These are phyloP conservation scores for Coemansia sp. DNA, from an alignment of 192 early-diverging fungal species.

Conservation along the genomic window DNA sequence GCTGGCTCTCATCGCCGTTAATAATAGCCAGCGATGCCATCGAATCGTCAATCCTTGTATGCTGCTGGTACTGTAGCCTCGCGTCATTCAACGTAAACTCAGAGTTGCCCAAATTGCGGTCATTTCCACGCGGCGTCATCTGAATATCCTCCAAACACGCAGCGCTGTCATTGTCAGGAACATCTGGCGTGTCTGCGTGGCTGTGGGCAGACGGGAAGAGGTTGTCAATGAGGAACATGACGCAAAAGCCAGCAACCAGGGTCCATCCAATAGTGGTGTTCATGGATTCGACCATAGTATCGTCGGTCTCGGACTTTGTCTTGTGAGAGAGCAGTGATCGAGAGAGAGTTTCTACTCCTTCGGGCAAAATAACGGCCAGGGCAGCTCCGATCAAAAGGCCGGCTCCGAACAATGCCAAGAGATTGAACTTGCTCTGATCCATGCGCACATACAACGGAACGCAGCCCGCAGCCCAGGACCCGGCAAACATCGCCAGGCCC, in stretches of 20 bases:
- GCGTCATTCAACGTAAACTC: constrained; percentile 30
- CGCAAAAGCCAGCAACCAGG: constrained; percentile 79
- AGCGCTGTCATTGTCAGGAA: constrained; percentile 38
- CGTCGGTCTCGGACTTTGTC: constrained; percentile 1
- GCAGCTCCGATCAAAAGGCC: constrained; percentile 93
- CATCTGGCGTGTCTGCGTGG: constrained; percentile 4
- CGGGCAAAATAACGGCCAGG: constrained; percentile 92
- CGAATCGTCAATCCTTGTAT: constrained; percentile 9
- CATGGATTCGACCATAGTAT: constrained; percentile 30
- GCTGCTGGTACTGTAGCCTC: constrained; percentile 2
- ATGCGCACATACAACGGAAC: constrained; percentile 83
- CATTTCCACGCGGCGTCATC: constrained; percentile 17
- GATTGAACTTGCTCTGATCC: constrained; percentile 70
- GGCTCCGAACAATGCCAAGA: constrained; percentile 80
- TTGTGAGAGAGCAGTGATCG: constrained; percentile 34
- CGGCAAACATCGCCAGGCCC: constrained; percentile 76
- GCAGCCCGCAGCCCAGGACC: constrained; percentile 85
- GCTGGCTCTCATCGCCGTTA: constrained; percentile 19
- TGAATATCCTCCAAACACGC: constrained; percentile 48
- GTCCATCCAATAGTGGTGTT: constrained; percentile 72
- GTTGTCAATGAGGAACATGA: constrained; percentile 90
- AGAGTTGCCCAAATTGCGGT: constrained; percentile 7
- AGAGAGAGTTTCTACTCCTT: constrained; percentile 91
- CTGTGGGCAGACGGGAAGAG: constrained; percentile 26
- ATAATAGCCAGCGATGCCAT: constrained; percentile 12